These are phyloP conservation scores for Yarrowia phangngaensis DNA, from an alignment of 805 yeast genomes.

Conservation along the genomic window DNA sequence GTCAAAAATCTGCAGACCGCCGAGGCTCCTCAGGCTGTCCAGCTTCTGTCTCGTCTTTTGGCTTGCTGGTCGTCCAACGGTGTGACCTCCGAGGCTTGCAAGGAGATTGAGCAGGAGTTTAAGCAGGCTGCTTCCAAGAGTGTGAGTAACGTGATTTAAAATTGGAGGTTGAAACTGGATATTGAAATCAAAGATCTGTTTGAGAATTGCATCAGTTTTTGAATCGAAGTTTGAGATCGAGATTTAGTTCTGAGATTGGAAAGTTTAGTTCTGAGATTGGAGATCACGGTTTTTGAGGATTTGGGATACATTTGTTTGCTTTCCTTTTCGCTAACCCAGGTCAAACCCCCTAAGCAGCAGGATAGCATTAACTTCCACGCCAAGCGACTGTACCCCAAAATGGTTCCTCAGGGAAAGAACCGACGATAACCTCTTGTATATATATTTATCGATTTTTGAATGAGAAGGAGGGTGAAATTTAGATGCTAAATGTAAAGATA, in stretches of 20 bases:
- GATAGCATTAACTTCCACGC: constrained; percentile 54
- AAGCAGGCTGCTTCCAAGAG: constrained; percentile 63
- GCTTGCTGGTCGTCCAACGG: constrained; percentile 97
- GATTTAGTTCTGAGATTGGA: too few relatives aligned
- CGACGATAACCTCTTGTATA: constrained; percentile 38
- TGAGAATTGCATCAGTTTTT: too few relatives aligned
- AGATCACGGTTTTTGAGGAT: too few relatives aligned
- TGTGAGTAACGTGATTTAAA: constrained; percentile 33
- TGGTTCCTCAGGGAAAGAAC: constrained; percentile 46
- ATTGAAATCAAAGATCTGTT: too few relatives aligned
- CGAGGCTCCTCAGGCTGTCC: constrained; percentile 72
- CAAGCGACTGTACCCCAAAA: constrained; percentile 48
- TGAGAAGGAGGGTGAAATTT: too few relatives aligned
- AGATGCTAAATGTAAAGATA: too few relatives aligned
- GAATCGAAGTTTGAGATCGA: too few relatives aligned
- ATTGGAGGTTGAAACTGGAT: too few relatives aligned
- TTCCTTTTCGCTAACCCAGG: constrained; percentile 29
- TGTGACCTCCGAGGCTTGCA: constrained; percentile 69
- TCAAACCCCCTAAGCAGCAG: constrained; percentile 34
- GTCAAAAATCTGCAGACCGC: constrained; percentile 58
- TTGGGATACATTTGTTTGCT: too few relatives aligned
- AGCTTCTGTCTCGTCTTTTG: constrained; percentile 71
- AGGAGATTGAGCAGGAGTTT: constrained; percentile 60
- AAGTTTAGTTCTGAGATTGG: too few relatives aligned
- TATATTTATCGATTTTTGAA: constrained; percentile 16